A percentile compares a stretch with the other conserved stretches of the same genome.
Evolutionary conservation across 2,329 filamentous ascomycete genomes (phyloP).

Genomic region (Aulographum hederae): DNA sequence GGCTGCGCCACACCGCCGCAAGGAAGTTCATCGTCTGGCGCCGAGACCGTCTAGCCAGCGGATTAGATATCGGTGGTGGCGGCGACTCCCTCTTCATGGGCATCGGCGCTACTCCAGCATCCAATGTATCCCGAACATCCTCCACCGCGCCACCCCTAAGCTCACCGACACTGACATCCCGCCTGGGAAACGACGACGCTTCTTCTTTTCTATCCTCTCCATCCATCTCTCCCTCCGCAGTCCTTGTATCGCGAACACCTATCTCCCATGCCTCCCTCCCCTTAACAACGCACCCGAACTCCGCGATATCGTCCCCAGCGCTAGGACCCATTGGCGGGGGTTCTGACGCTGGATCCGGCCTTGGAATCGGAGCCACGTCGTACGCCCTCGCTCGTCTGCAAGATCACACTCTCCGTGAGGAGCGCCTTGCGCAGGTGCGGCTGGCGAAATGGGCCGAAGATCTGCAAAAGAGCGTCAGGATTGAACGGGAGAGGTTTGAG

Average conservation of each 20-base stretch:
- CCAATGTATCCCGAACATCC: too few relatives aligned
- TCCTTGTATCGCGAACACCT: not conserved
- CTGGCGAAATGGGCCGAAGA: conserved; percentile 71
- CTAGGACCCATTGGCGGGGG: conserved; percentile 3
- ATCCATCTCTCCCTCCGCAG: not conserved
- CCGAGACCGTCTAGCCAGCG: conserved; percentile 7
- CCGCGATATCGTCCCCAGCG: not conserved
- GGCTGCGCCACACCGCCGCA: conserved; percentile 66
- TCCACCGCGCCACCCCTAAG: too few relatives aligned
- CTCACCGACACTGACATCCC: too few relatives aligned
- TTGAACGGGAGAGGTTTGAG: conserved; percentile 54
- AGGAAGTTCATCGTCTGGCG: conserved; percentile 66
- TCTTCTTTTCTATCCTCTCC: not conserved
- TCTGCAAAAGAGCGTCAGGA: conserved; percentile 55
- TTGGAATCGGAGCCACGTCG: conserved; percentile 12
- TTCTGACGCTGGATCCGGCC: conserved; percentile 10
- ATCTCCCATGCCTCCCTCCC: conserved; percentile 1
- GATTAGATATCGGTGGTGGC: not conserved
- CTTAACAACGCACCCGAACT: not conserved
- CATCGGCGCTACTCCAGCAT: too few relatives aligned
- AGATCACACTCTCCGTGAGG: conserved; percentile 37
- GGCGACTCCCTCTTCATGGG: too few relatives aligned
- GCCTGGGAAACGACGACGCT: too few relatives aligned
- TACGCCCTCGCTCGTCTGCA: conserved; percentile 41
- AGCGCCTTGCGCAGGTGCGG: conserved; percentile 46